Evolutionary conservation across 257 asterid species (phyloP).

Genomic region (Scutellaria baicalensis): DNA sequence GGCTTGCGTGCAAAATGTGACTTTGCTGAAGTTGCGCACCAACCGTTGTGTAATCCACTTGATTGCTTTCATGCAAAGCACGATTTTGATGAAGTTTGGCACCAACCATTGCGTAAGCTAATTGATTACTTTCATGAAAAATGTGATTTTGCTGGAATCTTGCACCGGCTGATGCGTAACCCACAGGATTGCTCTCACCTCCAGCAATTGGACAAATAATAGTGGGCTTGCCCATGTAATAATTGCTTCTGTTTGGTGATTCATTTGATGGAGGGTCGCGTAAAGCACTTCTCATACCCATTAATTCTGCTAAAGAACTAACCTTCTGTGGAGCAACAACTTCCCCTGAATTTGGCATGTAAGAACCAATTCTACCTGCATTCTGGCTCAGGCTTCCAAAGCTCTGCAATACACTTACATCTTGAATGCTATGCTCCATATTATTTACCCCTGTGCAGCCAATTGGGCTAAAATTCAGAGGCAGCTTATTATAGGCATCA

Average conservation of each 20-base stretch:
- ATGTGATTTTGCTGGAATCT: conserved; percentile 18
- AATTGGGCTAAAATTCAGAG: conserved; percentile 4
- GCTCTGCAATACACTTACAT: conserved; percentile 5
- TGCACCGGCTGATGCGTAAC: conserved; percentile 12
- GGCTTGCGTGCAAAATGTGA: conserved; percentile 14
- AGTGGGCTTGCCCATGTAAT: not conserved
- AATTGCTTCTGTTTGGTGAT: conserved; percentile 8
- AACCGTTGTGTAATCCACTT: conserved; percentile 11
- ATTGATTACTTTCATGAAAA: conserved; percentile 18
- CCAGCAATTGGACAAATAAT: conserved; percentile 28
- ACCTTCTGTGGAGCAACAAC: conserved; percentile 16
- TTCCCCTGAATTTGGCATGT: conserved; percentile 15
- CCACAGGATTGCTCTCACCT: conserved; percentile 20
- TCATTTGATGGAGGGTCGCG: conserved; percentile 4
- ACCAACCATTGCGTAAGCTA: conserved; percentile 13
- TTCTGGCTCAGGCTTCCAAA: conserved; percentile 19
- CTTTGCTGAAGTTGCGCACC: conserved; percentile 19
- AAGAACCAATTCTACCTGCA: conserved; percentile 14
- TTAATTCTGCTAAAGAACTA: conserved; percentile 27
- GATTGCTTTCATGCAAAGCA: conserved; percentile 14
- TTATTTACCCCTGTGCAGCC: not conserved
- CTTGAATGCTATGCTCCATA: conserved; percentile 8
- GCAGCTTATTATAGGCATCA: conserved; percentile 3
- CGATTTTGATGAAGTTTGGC: conserved; percentile 19
- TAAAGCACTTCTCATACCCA: conserved; percentile 21